Evolutionary conservation across 495 filamentous ascomycete genomes (phyloP).

Genomic region (Clohesyomyces aquaticus): DNA sequence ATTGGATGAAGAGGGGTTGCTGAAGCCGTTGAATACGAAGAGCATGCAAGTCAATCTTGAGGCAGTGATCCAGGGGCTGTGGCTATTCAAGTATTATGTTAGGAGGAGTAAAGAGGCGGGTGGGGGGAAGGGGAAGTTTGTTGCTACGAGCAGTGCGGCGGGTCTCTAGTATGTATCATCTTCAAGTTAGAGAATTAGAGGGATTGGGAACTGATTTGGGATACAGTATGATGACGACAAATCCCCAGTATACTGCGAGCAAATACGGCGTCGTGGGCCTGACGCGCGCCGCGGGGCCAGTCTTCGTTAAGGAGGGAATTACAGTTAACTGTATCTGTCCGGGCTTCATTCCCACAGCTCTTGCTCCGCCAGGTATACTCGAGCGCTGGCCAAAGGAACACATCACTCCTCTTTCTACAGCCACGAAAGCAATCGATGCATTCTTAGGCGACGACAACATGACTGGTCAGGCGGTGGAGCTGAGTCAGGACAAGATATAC

Average conservation of each 20-base stretch:
- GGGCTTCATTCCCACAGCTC: constrained; percentile 46
- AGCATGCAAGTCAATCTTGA: constrained; percentile 52
- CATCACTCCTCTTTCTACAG: constrained; percentile 50
- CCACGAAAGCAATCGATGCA: constrained; percentile 44
- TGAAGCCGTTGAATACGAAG: constrained; percentile 48
- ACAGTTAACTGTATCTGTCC: constrained; percentile 51
- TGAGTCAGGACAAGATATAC: constrained; percentile 39
- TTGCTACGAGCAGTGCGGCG: constrained; percentile 30
- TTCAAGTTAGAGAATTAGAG: neutral
- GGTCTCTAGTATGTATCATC: constrained; percentile 30
- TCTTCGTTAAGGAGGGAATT: constrained; percentile 45
- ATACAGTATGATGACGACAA: constrained; percentile 37
- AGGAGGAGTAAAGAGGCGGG: constrained; percentile 32
- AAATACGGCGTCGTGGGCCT: constrained; percentile 50
- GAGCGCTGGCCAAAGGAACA: constrained; percentile 48
- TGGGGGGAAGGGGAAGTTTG: constrained; percentile 34
- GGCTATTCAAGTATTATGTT: constrained; percentile 53
- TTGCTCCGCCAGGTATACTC: constrained; percentile 48
- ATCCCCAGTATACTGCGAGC: constrained; percentile 47
- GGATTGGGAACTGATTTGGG: constrained; percentile 37
- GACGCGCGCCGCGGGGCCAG: constrained; percentile 40
- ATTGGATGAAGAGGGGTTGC: constrained; percentile 40
- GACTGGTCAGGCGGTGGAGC: constrained; percentile 43
- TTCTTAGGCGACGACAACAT: constrained; percentile 39
- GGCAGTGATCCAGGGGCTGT: constrained; percentile 51